Evolutionary conservation across 495 filamentous ascomycete genomes (phyloP).

Genomic region (Aspergillus panamensis): DNA sequence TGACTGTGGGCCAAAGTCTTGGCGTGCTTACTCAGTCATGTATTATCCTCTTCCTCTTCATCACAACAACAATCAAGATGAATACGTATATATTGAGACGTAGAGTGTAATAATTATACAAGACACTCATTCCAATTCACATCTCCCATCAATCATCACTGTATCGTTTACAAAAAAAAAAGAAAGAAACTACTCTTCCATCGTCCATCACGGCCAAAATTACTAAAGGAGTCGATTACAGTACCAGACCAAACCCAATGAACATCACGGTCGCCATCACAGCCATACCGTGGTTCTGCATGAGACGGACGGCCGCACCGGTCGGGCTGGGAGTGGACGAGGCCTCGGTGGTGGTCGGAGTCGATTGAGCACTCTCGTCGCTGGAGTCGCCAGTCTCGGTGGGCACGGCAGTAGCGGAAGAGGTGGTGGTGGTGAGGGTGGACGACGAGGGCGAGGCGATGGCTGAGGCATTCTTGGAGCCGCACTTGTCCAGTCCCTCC

Average conservation of each 20-base stretch:
- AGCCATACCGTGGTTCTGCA: constrained; percentile 48
- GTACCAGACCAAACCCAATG: constrained; percentile 46
- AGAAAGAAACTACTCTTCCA: constrained; percentile 8
- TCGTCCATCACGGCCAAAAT: neutral
- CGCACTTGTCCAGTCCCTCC: constrained; percentile 35
- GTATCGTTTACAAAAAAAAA: neutral
- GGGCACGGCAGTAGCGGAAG: constrained; percentile 30
- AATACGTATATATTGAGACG: no score
- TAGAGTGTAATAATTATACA: neutral
- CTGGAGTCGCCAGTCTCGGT: constrained; percentile 31
- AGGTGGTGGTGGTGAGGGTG: no score
- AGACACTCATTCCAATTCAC: constrained; percentile 8
- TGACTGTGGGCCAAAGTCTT: constrained; percentile 48
- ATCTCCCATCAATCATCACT: constrained; percentile 4
- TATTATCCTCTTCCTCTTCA: neutral
- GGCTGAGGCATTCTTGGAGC: constrained; percentile 45
- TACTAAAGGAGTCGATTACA: constrained; percentile 2
- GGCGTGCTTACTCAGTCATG: constrained; percentile 21
- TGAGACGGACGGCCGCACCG: constrained; percentile 38
- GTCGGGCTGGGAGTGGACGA: constrained; percentile 26
- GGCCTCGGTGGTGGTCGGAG: constrained; percentile 21
- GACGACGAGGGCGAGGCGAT: constrained; percentile 25
- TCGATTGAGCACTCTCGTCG: constrained; percentile 18
- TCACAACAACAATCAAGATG: neutral
- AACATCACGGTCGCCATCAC: constrained; percentile 47